Evolutionary conservation across 2,329 filamentous ascomycete genomes (phyloP).

Genomic region (Acrodontium crateriforme): DNA sequence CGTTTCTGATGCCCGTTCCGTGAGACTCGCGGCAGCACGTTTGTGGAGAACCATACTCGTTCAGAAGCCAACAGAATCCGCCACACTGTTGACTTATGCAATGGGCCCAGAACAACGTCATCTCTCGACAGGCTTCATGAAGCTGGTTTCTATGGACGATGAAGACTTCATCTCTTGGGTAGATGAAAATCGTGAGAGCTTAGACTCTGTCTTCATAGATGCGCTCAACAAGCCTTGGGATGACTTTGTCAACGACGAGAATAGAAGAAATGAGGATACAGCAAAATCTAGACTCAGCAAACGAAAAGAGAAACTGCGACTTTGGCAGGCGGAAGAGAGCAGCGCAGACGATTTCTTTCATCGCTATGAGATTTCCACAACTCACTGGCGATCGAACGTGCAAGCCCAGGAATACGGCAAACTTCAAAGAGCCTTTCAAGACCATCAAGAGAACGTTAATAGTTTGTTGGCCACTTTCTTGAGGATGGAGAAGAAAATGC

Average conservation of each 20-base stretch:
- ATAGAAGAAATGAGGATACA: constrained; percentile 63
- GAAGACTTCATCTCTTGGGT: constrained; percentile 81
- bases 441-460: constrained; percentile 77
- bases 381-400: constrained; percentile 90
- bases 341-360: constrained; percentile 57
- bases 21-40: constrained; percentile 65
- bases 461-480: constrained; percentile 65
- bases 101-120: constrained; percentile 57
- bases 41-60: constrained; percentile 87
- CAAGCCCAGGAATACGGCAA: constrained; percentile 85
- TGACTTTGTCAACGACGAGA: constrained; percentile 70
- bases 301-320: constrained; percentile 67
- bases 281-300: constrained; percentile 56
- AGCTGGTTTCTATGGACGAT: constrained; percentile 77
- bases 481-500: constrained; percentile 65
- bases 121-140: constrained; percentile 64
- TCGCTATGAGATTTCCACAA: constrained; percentile 75
- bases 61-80: constrained; percentile 77
- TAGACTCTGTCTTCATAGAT: constrained; percentile 73
- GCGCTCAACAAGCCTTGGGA: constrained; percentile 76
- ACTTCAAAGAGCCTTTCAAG: constrained; percentile 75
- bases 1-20: constrained; percentile 51
- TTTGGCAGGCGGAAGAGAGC: constrained; percentile 60
- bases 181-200: constrained; percentile 60
- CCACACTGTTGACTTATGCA: constrained; percentile 57